A percentile compares a stretch with the other conserved stretches of the same genome.
Evolutionary conservation across 2,329 filamentous ascomycete genomes (phyloP).

Genomic region (Phialophora expanda): DNA sequence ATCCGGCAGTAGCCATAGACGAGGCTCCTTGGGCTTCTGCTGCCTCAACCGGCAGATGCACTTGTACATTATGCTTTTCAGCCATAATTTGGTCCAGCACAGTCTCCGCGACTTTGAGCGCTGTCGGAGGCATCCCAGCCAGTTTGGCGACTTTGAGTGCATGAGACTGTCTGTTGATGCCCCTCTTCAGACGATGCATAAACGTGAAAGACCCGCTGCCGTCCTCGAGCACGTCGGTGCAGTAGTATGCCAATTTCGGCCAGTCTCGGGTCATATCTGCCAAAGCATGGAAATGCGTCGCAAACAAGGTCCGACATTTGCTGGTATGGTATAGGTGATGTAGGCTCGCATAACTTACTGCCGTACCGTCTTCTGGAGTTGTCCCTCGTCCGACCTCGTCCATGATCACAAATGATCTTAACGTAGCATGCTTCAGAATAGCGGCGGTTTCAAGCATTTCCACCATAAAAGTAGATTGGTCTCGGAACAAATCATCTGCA

Average conservation of each 20-base stretch:
- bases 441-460: constrained; percentile 97
- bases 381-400: constrained; percentile 96
- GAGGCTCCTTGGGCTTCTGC: constrained; percentile 5
- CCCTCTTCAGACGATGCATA: constrained; percentile 78
- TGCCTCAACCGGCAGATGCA: neutral
- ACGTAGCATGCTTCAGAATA: constrained; percentile 83
- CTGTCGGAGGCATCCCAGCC: constrained; percentile 77
- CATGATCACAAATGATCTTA: constrained; percentile 92
- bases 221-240: constrained; percentile 85
- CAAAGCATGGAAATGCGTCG: constrained; percentile 89
- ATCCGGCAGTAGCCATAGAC: constrained; percentile 17
- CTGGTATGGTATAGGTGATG: constrained; percentile 82
- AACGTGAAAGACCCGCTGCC: constrained; percentile 75
- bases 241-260: constrained; percentile 72
- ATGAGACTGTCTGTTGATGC: constrained; percentile 85
- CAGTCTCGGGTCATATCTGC: constrained; percentile 73
- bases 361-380: constrained; percentile 87
- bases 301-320: constrained; percentile 81
- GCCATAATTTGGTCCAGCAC: constrained; percentile 28
- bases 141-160: constrained; percentile 91
- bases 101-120: constrained; percentile 67
- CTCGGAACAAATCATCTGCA: constrained; percentile 89
- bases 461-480: constrained; percentile 99
- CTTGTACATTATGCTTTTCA: constrained; percentile 19
- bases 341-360: constrained; percentile 86